These are phyloP conservation scores for Penicillium egyptiacum DNA, from an alignment of 495 filamentous ascomycete species.

Conservation along the genomic window DNA sequence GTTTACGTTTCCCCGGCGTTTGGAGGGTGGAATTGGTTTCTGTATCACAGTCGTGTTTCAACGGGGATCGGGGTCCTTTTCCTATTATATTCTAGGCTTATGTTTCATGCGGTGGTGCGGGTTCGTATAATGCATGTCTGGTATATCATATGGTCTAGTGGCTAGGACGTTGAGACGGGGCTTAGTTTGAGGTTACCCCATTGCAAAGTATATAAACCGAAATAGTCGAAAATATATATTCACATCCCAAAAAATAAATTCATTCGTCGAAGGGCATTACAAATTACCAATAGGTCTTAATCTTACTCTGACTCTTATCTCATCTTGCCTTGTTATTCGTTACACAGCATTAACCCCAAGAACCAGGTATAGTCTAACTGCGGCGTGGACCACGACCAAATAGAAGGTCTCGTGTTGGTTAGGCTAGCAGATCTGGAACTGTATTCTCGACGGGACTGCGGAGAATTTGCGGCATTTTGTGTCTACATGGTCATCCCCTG, in stretches of 20 bases:
- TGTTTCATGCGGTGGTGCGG: constrained; percentile 2
- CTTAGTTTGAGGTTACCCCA: not conserved
- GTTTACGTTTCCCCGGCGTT: not conserved
- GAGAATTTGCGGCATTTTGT: not conserved
- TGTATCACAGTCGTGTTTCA: constrained; percentile 10
- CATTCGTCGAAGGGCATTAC: not conserved
- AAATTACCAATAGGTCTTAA: not conserved
- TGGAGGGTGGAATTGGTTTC: not conserved
- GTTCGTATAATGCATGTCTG: not conserved
- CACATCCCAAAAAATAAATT: not conserved
- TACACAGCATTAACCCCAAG: constrained; percentile 15
- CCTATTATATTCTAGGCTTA: not conserved
- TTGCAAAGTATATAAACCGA: not conserved
- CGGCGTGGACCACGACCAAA: constrained; percentile 2
- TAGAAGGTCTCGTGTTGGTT: constrained; percentile 5
- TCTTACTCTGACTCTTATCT: not conserved
- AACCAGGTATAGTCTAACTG: constrained; percentile 5
- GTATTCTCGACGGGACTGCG: not conserved
- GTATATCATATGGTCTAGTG: too few species aligned
- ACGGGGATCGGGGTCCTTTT: not conserved
- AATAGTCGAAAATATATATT: not conserved
- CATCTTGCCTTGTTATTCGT: not conserved
- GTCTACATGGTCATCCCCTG: constrained; percentile 1
- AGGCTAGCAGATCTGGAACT: not conserved
- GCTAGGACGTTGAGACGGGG: not conserved